Evolutionary conservation across 352 stramenopile species (phyloP), one percentile per base, ranked within the genome.

Genomic region (Elongisporangium undulatum): DNA sequence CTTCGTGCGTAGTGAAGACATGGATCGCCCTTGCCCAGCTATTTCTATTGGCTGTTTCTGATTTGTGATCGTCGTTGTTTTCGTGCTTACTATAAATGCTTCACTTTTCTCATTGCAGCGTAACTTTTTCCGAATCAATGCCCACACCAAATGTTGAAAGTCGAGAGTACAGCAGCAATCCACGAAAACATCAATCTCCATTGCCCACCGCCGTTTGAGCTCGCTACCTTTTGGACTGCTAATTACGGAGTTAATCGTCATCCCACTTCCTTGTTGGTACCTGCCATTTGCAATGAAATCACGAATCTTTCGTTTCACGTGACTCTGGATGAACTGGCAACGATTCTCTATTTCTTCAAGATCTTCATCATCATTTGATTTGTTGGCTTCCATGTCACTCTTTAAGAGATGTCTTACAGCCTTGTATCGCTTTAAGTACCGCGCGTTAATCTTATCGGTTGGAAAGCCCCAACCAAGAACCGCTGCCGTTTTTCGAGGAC

Each of bases 381-480:
- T 19, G 19, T 34, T 15, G 20, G 2, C 13, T 1, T 51, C 29
- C 6, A 13, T 56, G 1, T 61, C 39, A 0, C n/a, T 19, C n/a
- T 57, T 66, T 21, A 77, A 2, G 9, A 23, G 12, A 57, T 61
- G 52, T 0, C 66, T 63, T 17, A 79, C 34, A 23, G 41, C 15
- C 45, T 74, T 67, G 59, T 75, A 79, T 2, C 71, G 38, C 53
- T 77, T 77, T 16, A 79, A 61, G 13, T 75, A 64, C 16, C 69
- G 60, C 4, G 68, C 68, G 23, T 53, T 34, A 39, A 77, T 70
- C 8, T 68, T 75, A 39, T 63, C 51, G 0, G 52, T 38, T 17
- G 66, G 66, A 26, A 77, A 75, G 0, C 62, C 71, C 71, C 63
- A 79, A 48, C 63, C 61, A 54, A 79, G 56, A 8, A 67, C 56